Percentiles rank a stretch among this genome's conserved stretches.
Conservation (phyloP, 805 yeast genomes). For the Wickerhamia fluorescens region DNA sequence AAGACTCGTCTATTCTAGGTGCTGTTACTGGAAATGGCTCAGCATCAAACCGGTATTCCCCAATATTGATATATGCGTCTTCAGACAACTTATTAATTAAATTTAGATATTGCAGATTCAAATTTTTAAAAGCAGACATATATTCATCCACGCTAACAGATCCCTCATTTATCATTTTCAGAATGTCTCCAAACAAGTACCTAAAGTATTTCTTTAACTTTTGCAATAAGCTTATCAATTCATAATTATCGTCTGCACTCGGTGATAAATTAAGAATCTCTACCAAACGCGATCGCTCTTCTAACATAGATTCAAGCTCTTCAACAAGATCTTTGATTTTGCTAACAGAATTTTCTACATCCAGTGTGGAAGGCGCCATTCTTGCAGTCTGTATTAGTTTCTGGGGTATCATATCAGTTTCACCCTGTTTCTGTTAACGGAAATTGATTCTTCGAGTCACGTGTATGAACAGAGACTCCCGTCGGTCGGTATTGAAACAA, state of each 20-base stretch:
- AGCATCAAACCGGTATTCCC: constrained; percentile 21
- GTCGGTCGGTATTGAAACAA: too few species aligned
- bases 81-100: constrained; percentile 11
- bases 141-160: background rate
- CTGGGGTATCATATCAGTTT: too few species aligned
- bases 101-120: constrained; percentile 10
- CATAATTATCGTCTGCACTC: constrained; percentile 32
- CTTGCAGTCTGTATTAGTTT: too few species aligned
- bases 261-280: constrained; percentile 27
- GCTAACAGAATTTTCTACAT: constrained; percentile 13
- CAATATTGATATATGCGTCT: constrained; percentile 23
- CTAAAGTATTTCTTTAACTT: constrained; percentile 20
- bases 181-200: constrained; percentile 24
- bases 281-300: constrained; percentile 27
- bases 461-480: too few species aligned
- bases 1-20: constrained; percentile 4
- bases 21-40: constrained; percentile 3
- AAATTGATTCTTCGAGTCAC: too few species aligned
- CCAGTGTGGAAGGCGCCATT: constrained; percentile 13
- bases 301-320: constrained; percentile 22
- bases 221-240: constrained; percentile 22
- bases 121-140: background rate
- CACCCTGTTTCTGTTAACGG: too few species aligned
- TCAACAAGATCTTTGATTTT: constrained; percentile 15
- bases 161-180: constrained; percentile 3